Conservation (phyloP, 2,329 filamentous ascomycete genomes). For the Exserohilum turcica region DNA sequence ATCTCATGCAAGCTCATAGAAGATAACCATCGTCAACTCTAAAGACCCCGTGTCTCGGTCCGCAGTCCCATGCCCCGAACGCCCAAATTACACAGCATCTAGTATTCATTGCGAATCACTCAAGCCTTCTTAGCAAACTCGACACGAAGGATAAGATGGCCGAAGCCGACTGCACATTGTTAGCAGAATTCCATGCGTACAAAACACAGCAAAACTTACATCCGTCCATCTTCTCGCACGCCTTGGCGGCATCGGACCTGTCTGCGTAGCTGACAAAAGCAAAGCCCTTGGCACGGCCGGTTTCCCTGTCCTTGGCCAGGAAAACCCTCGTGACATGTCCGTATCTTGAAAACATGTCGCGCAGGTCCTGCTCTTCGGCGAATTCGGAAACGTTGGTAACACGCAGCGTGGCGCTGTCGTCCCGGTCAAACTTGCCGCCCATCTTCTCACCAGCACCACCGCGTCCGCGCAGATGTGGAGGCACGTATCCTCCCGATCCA, state of each 20-base stretch:
- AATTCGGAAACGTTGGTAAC: conserved; percentile 99
- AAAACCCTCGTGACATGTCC: conserved; percentile 97
- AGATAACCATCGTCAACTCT: conserved; percentile 5
- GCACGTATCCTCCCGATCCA: conserved; percentile 86
- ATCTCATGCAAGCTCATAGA: conserved; percentile 4
- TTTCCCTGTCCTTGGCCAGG: conserved; percentile 96
- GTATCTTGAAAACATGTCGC: conserved; percentile 97
- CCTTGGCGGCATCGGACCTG: conserved; percentile 84
- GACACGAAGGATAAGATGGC: conserved; percentile 83
- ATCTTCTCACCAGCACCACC: conserved; percentile 78
- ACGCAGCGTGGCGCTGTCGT: conserved; percentile 93
- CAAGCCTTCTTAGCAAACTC: conserved; percentile 76
- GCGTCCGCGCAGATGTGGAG: conserved; percentile 87
- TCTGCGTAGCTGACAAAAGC: conserved; percentile 98
- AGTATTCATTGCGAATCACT: conserved; percentile 2
- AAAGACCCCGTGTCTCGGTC: conserved; percentile 2
- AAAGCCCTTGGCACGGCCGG: conserved; percentile 94
- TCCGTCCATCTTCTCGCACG: conserved; percentile 97
- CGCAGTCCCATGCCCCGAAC: conserved; percentile 6
- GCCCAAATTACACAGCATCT: conserved; percentile 2
- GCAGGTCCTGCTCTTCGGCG: conserved; percentile 92
- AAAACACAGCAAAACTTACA: conserved; percentile 59
- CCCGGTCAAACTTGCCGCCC: conserved; percentile 92
- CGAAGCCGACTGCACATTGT: conserved; percentile 65
- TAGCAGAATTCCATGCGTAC: conserved; percentile 17